Evolutionary conservation across 352 stramenopile genomes (phyloP).

Genomic region (Phytopythium oedochilum): DNA sequence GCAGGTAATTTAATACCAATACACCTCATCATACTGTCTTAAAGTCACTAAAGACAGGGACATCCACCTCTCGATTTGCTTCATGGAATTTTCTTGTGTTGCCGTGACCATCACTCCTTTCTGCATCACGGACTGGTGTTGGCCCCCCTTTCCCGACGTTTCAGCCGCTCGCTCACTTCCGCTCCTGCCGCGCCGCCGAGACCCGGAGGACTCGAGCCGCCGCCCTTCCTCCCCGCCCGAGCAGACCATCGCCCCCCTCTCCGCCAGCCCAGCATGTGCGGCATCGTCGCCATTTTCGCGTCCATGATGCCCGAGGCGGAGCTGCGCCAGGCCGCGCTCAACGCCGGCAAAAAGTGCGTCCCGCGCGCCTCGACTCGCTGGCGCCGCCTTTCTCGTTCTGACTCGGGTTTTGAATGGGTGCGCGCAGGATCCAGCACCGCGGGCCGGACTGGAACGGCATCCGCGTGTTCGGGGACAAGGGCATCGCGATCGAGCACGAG

Average conservation of each 20-base stretch:
- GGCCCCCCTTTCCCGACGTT: neutral
- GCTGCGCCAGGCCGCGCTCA: slow-evolving; percentile 93
- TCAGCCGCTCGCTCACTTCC: neutral
- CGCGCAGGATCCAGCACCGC: slow-evolving; percentile 89
- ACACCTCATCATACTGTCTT: neutral
- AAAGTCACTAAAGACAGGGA: neutral
- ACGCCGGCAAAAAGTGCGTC: slow-evolving; percentile 87
- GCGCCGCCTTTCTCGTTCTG: neutral
- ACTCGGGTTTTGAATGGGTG: neutral
- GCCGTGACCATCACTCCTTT: slow-evolving; percentile 3
- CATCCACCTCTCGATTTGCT: neutral
- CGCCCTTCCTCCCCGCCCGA: neutral
- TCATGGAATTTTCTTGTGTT: slow-evolving; percentile 40
- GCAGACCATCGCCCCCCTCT: neutral
- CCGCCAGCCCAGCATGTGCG: slow-evolving; percentile 84
- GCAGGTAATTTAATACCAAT: too few relatives aligned
- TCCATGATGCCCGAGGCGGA: slow-evolving; percentile 92
- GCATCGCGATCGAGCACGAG: slow-evolving; percentile 94
- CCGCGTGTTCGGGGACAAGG: slow-evolving; percentile 67
- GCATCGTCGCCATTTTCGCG: slow-evolving; percentile 97
- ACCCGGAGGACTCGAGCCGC: neutral
- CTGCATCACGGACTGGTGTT: too few relatives aligned
- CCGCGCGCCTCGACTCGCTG: neutral
- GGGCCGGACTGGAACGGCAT: slow-evolving; percentile 96
- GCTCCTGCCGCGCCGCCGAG: slow-evolving; percentile 1